Base-by-base conservation (phyloP, 2,329 filamentous ascomycete genomes). In the Cladophialophora carrionii region DNA sequence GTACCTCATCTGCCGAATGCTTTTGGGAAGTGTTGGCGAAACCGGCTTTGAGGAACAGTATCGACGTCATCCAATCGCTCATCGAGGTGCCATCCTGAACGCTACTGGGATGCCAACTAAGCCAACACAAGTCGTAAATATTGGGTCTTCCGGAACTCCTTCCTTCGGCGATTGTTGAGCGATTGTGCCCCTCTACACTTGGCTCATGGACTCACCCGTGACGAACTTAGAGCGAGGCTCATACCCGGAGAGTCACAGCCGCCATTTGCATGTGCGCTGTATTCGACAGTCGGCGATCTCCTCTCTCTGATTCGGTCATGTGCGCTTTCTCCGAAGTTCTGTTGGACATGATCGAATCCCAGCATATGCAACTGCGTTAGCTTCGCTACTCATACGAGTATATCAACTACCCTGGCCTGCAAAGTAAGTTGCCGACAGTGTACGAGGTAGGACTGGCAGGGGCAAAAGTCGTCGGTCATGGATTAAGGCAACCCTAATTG, bases 351-450 rank as follows among this genome's bases (percentile, higher is more conserved):
- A 10, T 31, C 34, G 34, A 46, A 20, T 34, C 52, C 29, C 52
- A 51, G 48, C 62, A 64, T 55, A 64, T 60, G 62, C 62, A 52
- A 55, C 46, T 17, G 55, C 56, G 62, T 34, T 54, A 34, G 56
- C 49, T 20, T 46, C 26, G 62, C 55, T 32, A n/a, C n/a, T n/a
- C n/a, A n/a, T n/a, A n/a, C n/a, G n/a, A n/a, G n/a, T n/a, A 48
- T 52, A n/a, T 58, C 56, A 49, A 49, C 29, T 49, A 12, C 46
- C 43, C 26, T 32, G 24, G n/a, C 31, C 12, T 24, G 22, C 34
- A 20, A 24, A 9, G 17, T n/a, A 51, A 12, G n/a, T n/a, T 10
- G 4, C 46, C 14, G 46, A 26, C 20, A 6, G 10, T 3, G 2
- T n/a, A n/a, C n/a, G n/a, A n/a, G n/a, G n/a, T n/a, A 26, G 8